phyloP scores from a whole-genome alignment of 2,329 filamentous ascomycete species.

The Arthrobotrys musiformis region DNA sequence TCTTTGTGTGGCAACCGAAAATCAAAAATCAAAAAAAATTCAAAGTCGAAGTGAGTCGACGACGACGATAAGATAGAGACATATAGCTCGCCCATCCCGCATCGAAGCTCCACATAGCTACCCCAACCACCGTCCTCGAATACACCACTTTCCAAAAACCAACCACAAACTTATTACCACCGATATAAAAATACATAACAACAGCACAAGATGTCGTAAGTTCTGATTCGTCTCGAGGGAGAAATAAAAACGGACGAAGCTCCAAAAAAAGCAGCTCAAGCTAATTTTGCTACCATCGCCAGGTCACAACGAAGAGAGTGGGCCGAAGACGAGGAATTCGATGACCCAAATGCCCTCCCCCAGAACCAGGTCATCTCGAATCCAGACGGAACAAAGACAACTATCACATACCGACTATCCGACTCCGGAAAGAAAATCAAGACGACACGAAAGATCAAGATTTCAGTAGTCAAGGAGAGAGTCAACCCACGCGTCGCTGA shows the following conservation, averaged over 20 bases:
- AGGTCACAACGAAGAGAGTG: conserved; percentile 71
- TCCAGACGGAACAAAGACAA: conserved; percentile 98
- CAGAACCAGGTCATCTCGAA: conserved; percentile 89
- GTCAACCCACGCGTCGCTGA: conserved; percentile 97
- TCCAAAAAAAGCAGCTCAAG: conserved; percentile 29
- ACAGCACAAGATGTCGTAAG: conserved; percentile 41
- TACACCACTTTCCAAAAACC: not conserved
- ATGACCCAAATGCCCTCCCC: conserved; percentile 85
- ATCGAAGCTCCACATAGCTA: conserved; percentile 13
- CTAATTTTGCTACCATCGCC: conserved; percentile 9
- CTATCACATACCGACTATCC: conserved; percentile 88
- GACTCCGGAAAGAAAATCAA: conserved; percentile 96
- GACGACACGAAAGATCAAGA: conserved; percentile 93
- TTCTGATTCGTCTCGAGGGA: not conserved
- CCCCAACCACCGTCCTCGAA: not conserved
- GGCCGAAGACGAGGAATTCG: conserved; percentile 90
- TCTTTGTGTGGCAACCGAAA: conserved; percentile 48
- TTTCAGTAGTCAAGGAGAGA: conserved; percentile 87
- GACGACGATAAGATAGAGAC: conserved; percentile 34
- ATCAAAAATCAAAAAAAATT: conserved; percentile 33
- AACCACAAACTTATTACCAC: not conserved
- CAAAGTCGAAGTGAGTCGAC: conserved; percentile 38
- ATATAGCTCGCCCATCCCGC: not conserved
- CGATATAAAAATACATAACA: not conserved
- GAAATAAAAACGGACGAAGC: not conserved